phyloP scores from a whole-genome alignment of 2,329 filamentous ascomycete genomes.

The Exophiala oligosperma region DNA sequence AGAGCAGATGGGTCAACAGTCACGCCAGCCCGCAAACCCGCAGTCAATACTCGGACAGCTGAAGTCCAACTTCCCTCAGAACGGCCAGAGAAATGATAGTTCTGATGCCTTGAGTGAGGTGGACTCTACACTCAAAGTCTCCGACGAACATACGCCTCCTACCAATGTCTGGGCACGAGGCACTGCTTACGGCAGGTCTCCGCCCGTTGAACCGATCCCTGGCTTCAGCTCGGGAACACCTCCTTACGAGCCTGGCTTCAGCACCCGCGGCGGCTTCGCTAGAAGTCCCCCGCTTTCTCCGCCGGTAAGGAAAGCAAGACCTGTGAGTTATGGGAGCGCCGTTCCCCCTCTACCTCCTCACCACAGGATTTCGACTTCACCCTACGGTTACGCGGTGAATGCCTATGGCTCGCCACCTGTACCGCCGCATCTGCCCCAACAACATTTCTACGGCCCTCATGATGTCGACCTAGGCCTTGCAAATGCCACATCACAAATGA shows the following conservation, averaged over 20 bases:
- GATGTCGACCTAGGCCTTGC: conserved; percentile 64
- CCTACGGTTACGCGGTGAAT: conserved; percentile 41
- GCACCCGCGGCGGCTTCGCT: conserved; percentile 41
- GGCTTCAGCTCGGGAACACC: conserved; percentile 37
- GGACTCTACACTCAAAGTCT: conserved; percentile 26
- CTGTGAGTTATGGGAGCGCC: conserved; percentile 44
- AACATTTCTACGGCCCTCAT: conserved; percentile 74
- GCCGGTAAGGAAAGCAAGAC: conserved; percentile 39
- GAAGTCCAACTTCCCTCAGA: conserved; percentile 16
- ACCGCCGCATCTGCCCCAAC: conserved; percentile 72
- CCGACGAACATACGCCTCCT: conserved; percentile 29
- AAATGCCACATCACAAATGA: conserved; percentile 32
- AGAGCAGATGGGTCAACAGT: conserved; percentile 21
- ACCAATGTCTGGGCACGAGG: conserved; percentile 19
- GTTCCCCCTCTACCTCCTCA: conserved; percentile 34
- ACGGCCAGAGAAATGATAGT: conserved; percentile 4
- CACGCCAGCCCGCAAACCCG: conserved; percentile 10
- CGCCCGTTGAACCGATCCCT: conserved; percentile 20
- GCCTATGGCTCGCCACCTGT: conserved; percentile 53
- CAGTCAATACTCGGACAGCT: conserved; percentile 21
- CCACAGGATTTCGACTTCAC: conserved; percentile 26
- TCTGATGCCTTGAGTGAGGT: conserved; percentile 20
- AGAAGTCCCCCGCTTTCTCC: conserved; percentile 46
- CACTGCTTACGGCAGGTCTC: conserved; percentile 20
- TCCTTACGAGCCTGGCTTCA: conserved; percentile 40